These are phyloP conservation scores for Hansenula sp. DNA, from an alignment of 1,139 yeast species.

Conservation along the genomic window DNA sequence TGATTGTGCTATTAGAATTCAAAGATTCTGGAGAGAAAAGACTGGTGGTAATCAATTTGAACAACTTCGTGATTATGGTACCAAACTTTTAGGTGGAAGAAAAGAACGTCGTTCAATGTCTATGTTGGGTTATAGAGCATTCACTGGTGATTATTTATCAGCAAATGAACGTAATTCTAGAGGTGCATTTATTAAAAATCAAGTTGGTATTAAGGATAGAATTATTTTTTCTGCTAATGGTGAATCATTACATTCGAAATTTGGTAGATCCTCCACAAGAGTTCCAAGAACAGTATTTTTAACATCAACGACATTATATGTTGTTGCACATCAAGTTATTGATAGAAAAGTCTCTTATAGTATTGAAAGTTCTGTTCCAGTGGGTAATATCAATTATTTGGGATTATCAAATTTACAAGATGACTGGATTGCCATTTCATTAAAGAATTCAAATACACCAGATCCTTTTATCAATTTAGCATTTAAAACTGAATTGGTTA, in stretches of 20 bases:
- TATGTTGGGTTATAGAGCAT: constrained; percentile 85
- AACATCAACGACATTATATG: constrained; percentile 56
- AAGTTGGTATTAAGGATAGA: constrained; percentile 64
- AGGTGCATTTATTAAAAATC: constrained; percentile 65
- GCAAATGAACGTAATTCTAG: constrained; percentile 71
- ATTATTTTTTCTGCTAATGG: constrained; percentile 82
- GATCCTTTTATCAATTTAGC: constrained; percentile 78
- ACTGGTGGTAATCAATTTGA: constrained; percentile 79
- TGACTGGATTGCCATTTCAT: constrained; percentile 85
- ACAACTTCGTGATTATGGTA: constrained; percentile 82
- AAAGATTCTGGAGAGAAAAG: constrained; percentile 78
- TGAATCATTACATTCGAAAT: constrained; percentile 75
- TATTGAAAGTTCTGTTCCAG: constrained; percentile 61
- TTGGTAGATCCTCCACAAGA: constrained; percentile 88
- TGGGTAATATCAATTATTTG: constrained; percentile 57
- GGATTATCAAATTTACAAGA: constrained; percentile 78
- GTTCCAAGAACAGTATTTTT: constrained; percentile 69
- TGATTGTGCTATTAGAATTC: constrained; percentile 83
- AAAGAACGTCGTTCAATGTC: constrained; percentile 92
- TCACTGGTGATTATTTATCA: constrained; percentile 87
- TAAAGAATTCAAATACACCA: constrained; percentile 53
- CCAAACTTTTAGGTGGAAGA: constrained; percentile 58
- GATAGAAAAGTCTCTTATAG: constrained; percentile 69
- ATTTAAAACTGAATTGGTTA: constrained; percentile 85
- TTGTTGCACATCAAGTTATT: constrained; percentile 67